These are phyloP conservation scores for Orbilia blumenaviensis DNA, from an alignment of 2,329 filamentous ascomycete species.

Conservation along the genomic window DNA sequence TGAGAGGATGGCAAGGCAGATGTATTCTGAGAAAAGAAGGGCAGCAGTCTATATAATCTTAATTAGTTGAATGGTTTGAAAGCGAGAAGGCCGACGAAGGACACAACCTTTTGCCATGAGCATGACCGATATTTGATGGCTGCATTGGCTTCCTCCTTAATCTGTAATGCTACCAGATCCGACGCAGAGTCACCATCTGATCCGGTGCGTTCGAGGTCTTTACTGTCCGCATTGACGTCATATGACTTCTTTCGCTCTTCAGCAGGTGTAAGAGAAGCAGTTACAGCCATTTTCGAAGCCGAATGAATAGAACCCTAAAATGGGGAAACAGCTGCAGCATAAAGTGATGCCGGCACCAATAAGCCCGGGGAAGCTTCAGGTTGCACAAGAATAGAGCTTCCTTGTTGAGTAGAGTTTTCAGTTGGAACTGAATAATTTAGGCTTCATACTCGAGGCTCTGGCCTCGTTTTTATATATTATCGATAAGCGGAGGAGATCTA, in stretches of 20 bases:
- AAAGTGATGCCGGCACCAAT: not conserved
- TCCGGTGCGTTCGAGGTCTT: slow-evolving; percentile 12
- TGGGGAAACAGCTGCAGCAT: slow-evolving; percentile 24
- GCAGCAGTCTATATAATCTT: slow-evolving; percentile 74
- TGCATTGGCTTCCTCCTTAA: slow-evolving; percentile 78
- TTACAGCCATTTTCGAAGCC: slow-evolving; percentile 46
- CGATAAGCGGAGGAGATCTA: slow-evolving; percentile 2
- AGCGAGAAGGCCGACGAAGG: not conserved
- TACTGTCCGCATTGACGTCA: slow-evolving; percentile 19
- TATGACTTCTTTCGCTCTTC: slow-evolving; percentile 42
- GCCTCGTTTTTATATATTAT: slow-evolving; percentile 5
- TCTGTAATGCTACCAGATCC: slow-evolving; percentile 66
- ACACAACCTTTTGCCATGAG: slow-evolving; percentile 82
- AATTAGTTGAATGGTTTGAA: not conserved
- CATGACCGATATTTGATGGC: slow-evolving; percentile 92
- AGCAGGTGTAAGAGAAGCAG: slow-evolving; percentile 13
- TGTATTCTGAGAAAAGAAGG: slow-evolving; percentile 92
- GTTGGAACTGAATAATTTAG: not conserved
- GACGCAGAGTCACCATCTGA: slow-evolving; percentile 12
- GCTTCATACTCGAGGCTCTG: not conserved
- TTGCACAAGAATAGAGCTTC: not conserved
- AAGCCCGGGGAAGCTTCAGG: not conserved
- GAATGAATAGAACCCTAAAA: slow-evolving; percentile 12
- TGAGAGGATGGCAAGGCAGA: slow-evolving; percentile 83
- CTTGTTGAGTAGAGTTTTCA: slow-evolving; percentile 3